phyloP scores from a whole-genome alignment of 2,329 filamentous ascomycete genomes.

The Penicillium sp. region DNA sequence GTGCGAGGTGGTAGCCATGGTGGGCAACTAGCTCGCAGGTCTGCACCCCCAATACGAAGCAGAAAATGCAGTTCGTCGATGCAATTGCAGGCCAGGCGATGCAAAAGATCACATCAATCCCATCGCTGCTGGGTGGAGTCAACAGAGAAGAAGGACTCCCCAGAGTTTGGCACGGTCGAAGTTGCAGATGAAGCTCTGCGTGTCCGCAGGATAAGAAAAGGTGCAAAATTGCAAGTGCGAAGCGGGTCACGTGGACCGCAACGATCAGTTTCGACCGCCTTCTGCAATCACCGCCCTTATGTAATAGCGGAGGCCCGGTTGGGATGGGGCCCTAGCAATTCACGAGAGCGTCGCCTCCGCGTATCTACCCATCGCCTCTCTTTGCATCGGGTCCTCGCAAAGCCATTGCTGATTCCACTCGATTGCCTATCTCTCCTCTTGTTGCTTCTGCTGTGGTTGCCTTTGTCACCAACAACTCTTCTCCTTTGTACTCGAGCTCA shows the following conservation, averaged over 20 bases:
- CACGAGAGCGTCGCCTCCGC: conserved; percentile 4
- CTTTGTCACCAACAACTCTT: neutral
- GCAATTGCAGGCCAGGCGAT: conserved; percentile 30
- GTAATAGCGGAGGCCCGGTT: conserved; percentile 8
- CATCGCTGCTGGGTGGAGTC: conserved; percentile 33
- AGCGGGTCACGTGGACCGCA: conserved; percentile 23
- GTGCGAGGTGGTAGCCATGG: conserved; percentile 94
- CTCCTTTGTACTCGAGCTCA: conserved; percentile 1
- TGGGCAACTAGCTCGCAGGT: conserved; percentile 36
- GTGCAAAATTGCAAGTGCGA: conserved; percentile 33
- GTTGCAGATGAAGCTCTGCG: conserved; percentile 3
- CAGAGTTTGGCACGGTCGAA: conserved; percentile 10
- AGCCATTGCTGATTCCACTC: too few species aligned
- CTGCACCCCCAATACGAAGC: conserved; percentile 14
- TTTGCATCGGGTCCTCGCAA: too few species aligned
- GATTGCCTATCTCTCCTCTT: neutral
- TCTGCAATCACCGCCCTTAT: conserved; percentile 25
- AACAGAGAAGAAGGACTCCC: conserved; percentile 25
- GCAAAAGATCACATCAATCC: conserved; percentile 33
- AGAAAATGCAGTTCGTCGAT: conserved; percentile 1
- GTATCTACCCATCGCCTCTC: neutral
- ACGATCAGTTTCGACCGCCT: conserved; percentile 41
- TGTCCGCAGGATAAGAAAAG: conserved; percentile 13
- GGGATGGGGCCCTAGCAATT: too few species aligned
- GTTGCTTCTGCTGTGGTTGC: neutral